Conservation (phyloP, 306 rosid genomes). For the Spatholobus suberectus region DNA sequence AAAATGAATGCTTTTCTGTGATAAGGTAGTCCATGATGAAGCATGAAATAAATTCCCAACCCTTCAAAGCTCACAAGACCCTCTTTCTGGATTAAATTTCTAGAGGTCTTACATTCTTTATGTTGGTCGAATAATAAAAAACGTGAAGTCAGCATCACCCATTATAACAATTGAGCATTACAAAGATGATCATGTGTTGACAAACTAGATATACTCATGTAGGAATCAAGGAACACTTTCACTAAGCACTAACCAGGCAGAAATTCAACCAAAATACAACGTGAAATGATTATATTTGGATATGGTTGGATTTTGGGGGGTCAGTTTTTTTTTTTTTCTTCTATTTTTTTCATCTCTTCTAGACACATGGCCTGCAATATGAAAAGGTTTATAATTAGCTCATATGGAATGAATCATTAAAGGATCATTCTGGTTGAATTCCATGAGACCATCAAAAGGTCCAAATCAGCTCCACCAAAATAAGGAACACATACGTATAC, state of each 20-base stretch:
- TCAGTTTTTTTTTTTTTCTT: constrained; percentile 32
- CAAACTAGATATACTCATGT: constrained; percentile 44
- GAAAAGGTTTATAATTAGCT: constrained; percentile 42
- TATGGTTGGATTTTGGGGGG: constrained; percentile 73
- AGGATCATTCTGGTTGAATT: constrained; percentile 49
- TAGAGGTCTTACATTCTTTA: constrained; percentile 16
- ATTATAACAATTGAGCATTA: constrained; percentile 48
- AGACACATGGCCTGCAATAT: constrained; percentile 45
- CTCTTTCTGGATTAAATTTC: constrained; percentile 32
- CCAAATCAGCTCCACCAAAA: constrained; percentile 59
- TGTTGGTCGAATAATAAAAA: constrained; percentile 41
- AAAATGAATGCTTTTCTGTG: constrained; percentile 25
- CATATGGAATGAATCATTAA: constrained; percentile 38
- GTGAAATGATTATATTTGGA: constrained; percentile 59
- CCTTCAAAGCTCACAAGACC: neutral
- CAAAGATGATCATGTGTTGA: constrained; percentile 50
- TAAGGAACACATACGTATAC: constrained; percentile 11
- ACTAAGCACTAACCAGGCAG: constrained; percentile 4
- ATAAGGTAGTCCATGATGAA: constrained; percentile 24
- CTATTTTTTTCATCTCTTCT: constrained; percentile 31
- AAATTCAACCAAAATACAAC: constrained; percentile 47
- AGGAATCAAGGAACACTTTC: constrained; percentile 30
- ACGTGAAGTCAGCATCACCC: constrained; percentile 42
- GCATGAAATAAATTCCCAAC: constrained; percentile 32
- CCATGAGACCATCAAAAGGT: constrained; percentile 46